A percentile compares a stretch with the other conserved stretches of the same genome.
Conservation (phyloP, 2,329 filamentous ascomycete genomes). For the Trichoderma harzianum region DNA sequence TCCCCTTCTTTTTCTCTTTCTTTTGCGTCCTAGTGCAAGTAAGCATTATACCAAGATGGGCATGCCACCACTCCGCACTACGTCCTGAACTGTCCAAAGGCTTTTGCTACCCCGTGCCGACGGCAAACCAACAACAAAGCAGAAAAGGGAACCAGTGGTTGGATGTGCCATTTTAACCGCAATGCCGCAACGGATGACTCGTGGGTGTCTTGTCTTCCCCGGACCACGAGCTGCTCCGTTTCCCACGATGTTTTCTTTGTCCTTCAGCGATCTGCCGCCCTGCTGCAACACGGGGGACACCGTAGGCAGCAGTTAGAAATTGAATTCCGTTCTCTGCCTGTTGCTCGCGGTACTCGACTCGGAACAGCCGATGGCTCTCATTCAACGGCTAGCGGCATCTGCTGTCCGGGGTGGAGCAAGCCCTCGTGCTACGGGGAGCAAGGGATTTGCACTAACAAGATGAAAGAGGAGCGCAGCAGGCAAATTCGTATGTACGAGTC, state of each 20-base stretch:
- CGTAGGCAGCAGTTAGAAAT: neutral
- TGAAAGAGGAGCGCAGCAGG: neutral
- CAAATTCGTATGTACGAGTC: neutral
- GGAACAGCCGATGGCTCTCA: constrained; percentile 2
- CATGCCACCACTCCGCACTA: neutral
- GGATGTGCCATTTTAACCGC: neutral
- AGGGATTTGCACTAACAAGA: neutral
- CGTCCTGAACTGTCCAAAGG: neutral
- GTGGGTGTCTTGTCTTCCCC: neutral
- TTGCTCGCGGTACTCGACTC: neutral
- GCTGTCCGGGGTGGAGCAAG: neutral
- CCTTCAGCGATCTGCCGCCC: neutral
- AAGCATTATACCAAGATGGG: neutral
- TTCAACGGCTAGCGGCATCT: constrained; percentile 9
- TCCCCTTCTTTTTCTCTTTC: neutral
- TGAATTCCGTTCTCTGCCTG: neutral
- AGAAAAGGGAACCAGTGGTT: neutral
- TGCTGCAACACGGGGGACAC: neutral
- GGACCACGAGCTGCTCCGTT: neutral
- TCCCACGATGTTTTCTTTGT: neutral
- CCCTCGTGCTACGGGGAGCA: neutral
- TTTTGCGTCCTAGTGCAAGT: neutral
- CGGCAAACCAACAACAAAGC: neutral
- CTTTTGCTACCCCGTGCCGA: neutral
- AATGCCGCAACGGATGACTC: neutral